A percentile compares a stretch with the other conserved stretches of the same genome.
Conservation (phyloP, 441 rosid species). For the Arabidopsis hybrid region DNA sequence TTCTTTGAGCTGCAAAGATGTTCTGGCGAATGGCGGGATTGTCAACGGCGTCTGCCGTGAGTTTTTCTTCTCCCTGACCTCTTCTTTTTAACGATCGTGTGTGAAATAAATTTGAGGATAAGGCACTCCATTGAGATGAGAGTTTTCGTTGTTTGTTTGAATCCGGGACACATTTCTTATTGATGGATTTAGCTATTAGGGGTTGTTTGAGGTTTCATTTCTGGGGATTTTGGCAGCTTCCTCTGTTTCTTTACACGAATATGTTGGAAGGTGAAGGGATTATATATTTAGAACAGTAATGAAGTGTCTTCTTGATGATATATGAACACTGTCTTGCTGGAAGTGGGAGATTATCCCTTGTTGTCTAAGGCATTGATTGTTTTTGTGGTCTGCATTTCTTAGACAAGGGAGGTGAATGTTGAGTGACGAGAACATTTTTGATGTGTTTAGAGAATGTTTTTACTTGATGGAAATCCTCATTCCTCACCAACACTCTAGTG, state of each 20-base stretch:
- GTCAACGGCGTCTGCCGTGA: conserved; percentile 94
- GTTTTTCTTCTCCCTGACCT: conserved; percentile 44
- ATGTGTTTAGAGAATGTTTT: neutral
- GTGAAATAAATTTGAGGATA: neutral
- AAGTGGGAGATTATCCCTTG: conserved; percentile 14
- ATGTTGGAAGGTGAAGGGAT: conserved; percentile 2
- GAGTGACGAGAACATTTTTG: conserved; percentile 1
- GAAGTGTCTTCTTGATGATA: conserved; percentile 18
- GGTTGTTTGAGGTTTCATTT: conserved; percentile 22
- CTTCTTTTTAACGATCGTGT: neutral
- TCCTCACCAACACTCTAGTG: neutral
- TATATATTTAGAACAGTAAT: neutral
- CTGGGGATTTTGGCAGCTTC: conserved; percentile 10
- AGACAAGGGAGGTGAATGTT: neutral
- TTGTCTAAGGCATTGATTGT: neutral
- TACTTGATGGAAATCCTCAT: neutral
- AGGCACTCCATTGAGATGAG: conserved; percentile 18
- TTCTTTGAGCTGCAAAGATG: conserved; percentile 55
- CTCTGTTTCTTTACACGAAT: conserved; percentile 18
- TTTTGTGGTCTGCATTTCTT: conserved; percentile 11
- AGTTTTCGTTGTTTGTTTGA: conserved; percentile 22
- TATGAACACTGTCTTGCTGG: conserved; percentile 17
- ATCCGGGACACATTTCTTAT: neutral
- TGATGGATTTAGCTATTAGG: conserved; percentile 14
- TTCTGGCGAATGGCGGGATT: conserved; percentile 97